phyloP scores from a whole-genome alignment of 2,329 filamentous ascomycete species.

The Penicillium palitans region DNA sequence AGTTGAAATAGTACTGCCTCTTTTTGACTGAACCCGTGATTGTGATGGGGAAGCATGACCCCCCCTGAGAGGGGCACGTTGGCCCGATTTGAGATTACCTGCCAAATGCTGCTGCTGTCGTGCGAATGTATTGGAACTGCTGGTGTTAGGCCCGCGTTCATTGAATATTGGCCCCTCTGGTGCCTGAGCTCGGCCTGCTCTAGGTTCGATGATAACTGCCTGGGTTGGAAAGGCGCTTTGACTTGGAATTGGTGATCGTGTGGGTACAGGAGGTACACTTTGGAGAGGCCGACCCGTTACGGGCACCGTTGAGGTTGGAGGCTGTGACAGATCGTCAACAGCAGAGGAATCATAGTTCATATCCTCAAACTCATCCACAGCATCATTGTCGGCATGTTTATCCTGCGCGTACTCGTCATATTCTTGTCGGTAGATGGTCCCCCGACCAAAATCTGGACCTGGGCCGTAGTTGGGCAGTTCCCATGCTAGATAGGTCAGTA shows the following conservation, averaged over 20 bases:
- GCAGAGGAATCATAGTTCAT: not conserved
- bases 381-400: not conserved
- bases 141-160: not conserved
- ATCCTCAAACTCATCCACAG: not conserved
- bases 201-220: not conserved
- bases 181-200: not conserved
- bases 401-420: not conserved
- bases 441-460: not conserved
- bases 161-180: not conserved
- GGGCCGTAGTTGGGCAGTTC: conserved; percentile 7
- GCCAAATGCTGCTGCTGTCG: not conserved
- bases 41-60: not conserved
- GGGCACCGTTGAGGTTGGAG: not conserved
- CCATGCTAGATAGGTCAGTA: conserved; percentile 5
- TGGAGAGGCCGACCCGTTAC: not conserved
- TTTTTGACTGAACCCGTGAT: not conserved
- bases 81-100: not conserved
- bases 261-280: not conserved
- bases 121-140: too few species aligned
- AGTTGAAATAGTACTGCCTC: not conserved
- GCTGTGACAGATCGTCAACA: not conserved
- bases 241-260: not conserved
- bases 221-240: not conserved
- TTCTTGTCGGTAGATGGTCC: not conserved
- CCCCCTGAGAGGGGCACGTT: too few species aligned